These are phyloP conservation scores for Plasmodium gonderi DNA, from an alignment of 169 alveolate genomes.

Conservation along the genomic window DNA sequence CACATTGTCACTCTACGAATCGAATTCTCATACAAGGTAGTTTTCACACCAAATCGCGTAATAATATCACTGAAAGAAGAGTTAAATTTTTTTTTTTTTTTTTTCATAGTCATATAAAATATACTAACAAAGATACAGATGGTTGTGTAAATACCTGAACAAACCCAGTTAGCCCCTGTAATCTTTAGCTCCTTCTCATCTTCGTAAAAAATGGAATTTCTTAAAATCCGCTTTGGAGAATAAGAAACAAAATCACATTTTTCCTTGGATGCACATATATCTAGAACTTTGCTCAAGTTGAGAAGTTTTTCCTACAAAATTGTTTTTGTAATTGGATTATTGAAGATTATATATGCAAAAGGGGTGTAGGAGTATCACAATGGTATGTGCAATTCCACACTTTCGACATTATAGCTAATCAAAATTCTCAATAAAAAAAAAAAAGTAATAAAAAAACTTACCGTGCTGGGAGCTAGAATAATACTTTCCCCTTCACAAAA, in stretches of 20 bases:
- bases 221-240: conserved; percentile 20
- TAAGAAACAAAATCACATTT: conserved; percentile 56
- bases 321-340: not conserved
- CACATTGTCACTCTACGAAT: too few relatives aligned
- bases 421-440: not conserved
- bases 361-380: not conserved
- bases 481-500: conserved; percentile 51
- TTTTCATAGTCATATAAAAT: not conserved
- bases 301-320: conserved; percentile 34
- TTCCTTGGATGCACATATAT: conserved; percentile 35
- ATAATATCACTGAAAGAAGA: not conserved
- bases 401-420: not conserved
- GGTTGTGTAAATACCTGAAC: conserved; percentile 22
- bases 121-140: not conserved
- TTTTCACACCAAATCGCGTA: not conserved
- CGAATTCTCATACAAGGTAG: too few relatives aligned
- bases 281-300: conserved; percentile 32
- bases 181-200: conserved; percentile 22
- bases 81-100: not conserved
- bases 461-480: conserved; percentile 24
- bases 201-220: conserved; percentile 60
- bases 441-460: not conserved
- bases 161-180: conserved; percentile 65
- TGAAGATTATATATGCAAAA: not conserved
- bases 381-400: not conserved